phyloP scores from a whole-genome alignment of 116 monocot genomes.

The Iris pallida region DNA sequence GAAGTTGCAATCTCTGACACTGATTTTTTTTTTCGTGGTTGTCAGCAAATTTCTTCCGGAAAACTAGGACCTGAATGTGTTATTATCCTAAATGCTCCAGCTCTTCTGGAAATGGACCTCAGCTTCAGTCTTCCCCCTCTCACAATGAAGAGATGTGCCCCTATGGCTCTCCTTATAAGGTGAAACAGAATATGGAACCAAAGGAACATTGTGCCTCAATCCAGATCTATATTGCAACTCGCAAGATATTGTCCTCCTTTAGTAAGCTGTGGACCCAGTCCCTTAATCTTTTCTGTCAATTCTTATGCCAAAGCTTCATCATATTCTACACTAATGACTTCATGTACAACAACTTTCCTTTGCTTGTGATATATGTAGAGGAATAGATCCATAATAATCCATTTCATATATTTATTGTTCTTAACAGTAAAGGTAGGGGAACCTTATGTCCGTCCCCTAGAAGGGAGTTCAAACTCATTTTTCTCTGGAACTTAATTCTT shows the following conservation, averaged over 20 bases:
- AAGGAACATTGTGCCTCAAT: constrained; percentile 23
- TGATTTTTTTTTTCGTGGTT: constrained; percentile 8
- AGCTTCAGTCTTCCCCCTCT: constrained; percentile 14
- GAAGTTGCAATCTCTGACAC: constrained; percentile 7
- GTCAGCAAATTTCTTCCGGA: constrained; percentile 12
- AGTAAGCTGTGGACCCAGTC: constrained; percentile 30
- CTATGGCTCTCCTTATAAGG: constrained; percentile 33
- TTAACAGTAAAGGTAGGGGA: too few species aligned
- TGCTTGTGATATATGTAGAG: constrained; percentile 23
- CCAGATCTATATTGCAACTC: constrained; percentile 27
- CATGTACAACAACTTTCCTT: constrained; percentile 18
- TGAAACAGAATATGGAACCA: constrained; percentile 34
- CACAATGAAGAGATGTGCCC: constrained; percentile 3
- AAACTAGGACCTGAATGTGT: constrained; percentile 1
- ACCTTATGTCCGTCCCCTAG: too few species aligned
- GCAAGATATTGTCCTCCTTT: constrained; percentile 48
- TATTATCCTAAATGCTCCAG: constrained; percentile 1
- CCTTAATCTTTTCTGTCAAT: constrained; percentile 38
- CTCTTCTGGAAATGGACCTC: constrained; percentile 4
- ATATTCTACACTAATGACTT: constrained; percentile 40
- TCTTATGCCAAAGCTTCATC: constrained; percentile 21
- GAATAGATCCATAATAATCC: constrained; percentile 23
- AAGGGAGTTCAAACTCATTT: too few species aligned
- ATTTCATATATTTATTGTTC: not conserved
- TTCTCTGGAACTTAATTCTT: too few species aligned